Conservation (phyloP, 1,139 yeast species). For the Spencermartinsiella ligniputridi region DNA sequence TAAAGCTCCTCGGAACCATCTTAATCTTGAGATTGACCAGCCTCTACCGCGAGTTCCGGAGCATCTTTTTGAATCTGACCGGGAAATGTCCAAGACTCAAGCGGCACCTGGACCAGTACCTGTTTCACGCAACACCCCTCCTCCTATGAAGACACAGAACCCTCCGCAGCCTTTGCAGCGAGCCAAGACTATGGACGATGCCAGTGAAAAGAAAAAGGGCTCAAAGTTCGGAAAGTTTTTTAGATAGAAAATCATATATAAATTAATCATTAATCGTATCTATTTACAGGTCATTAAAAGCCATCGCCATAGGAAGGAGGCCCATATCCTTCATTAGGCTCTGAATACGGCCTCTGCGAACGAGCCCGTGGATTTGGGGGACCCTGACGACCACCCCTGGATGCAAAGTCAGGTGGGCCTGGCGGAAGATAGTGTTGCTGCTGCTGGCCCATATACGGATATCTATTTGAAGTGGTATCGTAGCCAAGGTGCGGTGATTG, state of each 20-base stretch:
- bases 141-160: not conserved
- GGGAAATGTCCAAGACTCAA: slow-evolving; percentile 15
- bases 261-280: slow-evolving; percentile 1
- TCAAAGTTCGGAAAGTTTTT: slow-evolving; percentile 22
- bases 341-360: slow-evolving; percentile 7
- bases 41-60: slow-evolving; percentile 29
- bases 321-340: slow-evolving; percentile 10
- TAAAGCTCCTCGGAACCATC: slow-evolving; percentile 26
- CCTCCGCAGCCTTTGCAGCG: slow-evolving; percentile 5
- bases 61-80: slow-evolving; percentile 28
- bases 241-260: slow-evolving; percentile 12
- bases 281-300: slow-evolving; percentile 5
- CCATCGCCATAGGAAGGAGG: slow-evolving; percentile 15
- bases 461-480: too few species aligned
- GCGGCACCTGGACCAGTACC: slow-evolving; percentile 3
- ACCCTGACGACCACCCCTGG: slow-evolving; percentile 1
- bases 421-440: not conserved
- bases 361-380: slow-evolving; percentile 6
- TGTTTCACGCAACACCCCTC: not conserved
- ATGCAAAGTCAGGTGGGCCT: not conserved
- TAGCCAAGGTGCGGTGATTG: too few species aligned
- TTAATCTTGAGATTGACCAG: slow-evolving; percentile 29
- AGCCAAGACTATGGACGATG: slow-evolving; percentile 4
- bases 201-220: slow-evolving; percentile 12
- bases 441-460: not conserved